Conservation (phyloP, 805 yeast genomes). For the Lachancea sp. region DNA sequence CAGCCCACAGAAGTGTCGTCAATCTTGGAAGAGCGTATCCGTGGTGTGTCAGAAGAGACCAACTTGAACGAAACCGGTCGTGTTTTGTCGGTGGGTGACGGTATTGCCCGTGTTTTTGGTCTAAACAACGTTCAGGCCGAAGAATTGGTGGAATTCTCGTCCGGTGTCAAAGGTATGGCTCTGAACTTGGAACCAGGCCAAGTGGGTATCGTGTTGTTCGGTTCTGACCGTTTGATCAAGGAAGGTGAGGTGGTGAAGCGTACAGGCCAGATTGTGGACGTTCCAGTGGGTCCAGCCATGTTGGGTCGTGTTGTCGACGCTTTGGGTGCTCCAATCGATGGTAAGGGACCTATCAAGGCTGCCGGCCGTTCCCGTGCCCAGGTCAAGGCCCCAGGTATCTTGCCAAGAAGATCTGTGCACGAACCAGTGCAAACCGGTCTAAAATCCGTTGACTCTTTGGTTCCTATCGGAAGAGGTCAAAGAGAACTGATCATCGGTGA, state of each 20-base stretch:
- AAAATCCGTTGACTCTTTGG: conserved; percentile 97
- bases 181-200: conserved; percentile 99
- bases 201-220: conserved; percentile 99
- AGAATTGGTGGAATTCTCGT: conserved; percentile 97
- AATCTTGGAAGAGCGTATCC: conserved; percentile 97
- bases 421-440: conserved; percentile 99
- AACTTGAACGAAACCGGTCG: conserved; percentile 99
- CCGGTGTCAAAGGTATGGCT: conserved; percentile 99
- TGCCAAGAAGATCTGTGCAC: conserved; percentile 96
- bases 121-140: conserved; percentile 99
- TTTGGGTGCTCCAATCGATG: conserved; percentile 98
- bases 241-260: conserved; percentile 99
- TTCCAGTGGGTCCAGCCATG: conserved; percentile 96
- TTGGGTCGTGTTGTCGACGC: conserved; percentile 99
- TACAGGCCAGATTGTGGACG: conserved; percentile 99
- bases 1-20: conserved; percentile 99
- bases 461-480: conserved; percentile 99
- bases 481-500: conserved; percentile 99
- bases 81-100: conserved; percentile 99
- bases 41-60: conserved; percentile 97
- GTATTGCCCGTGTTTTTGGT: conserved; percentile 99
- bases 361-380: conserved; percentile 88
- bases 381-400: conserved; percentile 99
- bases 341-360: conserved; percentile 96
- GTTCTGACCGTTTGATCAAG: conserved; percentile 96